phyloP scores from a whole-genome alignment of 2,329 filamentous ascomycete genomes.

The Aspergillus alliaceus region DNA sequence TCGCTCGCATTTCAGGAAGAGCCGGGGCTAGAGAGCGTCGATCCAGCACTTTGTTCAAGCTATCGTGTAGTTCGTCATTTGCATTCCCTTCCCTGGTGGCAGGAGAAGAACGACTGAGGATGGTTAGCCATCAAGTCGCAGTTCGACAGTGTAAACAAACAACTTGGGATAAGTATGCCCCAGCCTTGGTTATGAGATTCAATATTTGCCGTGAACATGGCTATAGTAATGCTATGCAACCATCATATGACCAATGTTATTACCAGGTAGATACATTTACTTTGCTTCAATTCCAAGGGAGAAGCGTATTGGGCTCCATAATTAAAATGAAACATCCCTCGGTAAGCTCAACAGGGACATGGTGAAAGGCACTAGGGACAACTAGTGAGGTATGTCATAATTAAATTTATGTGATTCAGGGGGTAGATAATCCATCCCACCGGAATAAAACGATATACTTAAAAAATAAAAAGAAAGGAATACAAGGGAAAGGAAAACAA shows the following conservation, averaged over 20 bases:
- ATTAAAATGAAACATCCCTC: constrained; percentile 3
- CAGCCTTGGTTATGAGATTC: not conserved
- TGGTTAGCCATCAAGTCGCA: not conserved
- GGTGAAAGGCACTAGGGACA: constrained; percentile 7
- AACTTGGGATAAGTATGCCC: constrained; percentile 9
- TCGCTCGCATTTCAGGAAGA: constrained; percentile 75
- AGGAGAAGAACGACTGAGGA: constrained; percentile 7
- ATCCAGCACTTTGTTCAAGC: constrained; percentile 75
- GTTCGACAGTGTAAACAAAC: not conserved
- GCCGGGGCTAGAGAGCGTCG: constrained; percentile 66
- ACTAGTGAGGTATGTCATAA: constrained; percentile 19
- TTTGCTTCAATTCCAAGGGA: not conserved
- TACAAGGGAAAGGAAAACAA: no score
- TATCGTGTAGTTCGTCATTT: constrained; percentile 44
- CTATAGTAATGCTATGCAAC: constrained; percentile 6
- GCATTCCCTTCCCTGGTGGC: constrained; percentile 43
- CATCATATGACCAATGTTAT: constrained; percentile 4
- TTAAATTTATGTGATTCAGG: constrained; percentile 13
- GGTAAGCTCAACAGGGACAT: not conserved
- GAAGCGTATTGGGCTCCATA: not conserved
- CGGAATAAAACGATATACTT: not conserved
- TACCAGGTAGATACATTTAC: no score
- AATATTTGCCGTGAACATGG: not conserved
- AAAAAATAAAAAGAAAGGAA: no score
- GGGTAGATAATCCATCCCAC: constrained; percentile 1